Evolutionary conservation across 805 yeast genomes (phyloP), one percentile per base, ranked within the genome.

Genomic region (Lipomyces oligophaga): DNA sequence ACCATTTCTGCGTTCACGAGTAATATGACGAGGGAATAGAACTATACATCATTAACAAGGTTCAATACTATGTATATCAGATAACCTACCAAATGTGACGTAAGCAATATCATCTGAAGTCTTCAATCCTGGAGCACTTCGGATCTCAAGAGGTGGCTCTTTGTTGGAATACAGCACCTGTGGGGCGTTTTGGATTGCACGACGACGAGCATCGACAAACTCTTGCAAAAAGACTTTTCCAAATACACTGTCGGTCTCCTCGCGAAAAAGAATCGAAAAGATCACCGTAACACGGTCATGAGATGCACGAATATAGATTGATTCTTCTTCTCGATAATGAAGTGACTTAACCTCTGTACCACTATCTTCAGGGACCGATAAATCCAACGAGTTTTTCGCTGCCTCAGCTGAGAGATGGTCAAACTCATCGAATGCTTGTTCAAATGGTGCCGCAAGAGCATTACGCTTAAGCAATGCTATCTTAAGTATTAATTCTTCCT

Each of bases 201-300:
- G 85, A 25, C 57, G 39, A 68, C 99, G 80, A 8, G 63, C 62
- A 41, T 59, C 62, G n/a, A 59, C 62, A 36, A 59, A 60, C 39
- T 59, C 63, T 64, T 87, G 96, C 54, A 87, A 71, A 62, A 87
- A 87, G 30, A 87, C 95, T 66, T 83, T 86, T 34, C 95, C 94
- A 58, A 86, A 84, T 43, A 85, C 76, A 64, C 85, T 87, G 68
- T 93, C 99, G 2, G 97, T 93, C 67, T 93, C 97, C 67, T 93
- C 99, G 63, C 85, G 83, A 75, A 93, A 93, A 20, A 87, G 74
- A 3, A 97, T 93, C 39, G 95, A 86, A 69, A 93, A 93, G 38
- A 93, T 84, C 32, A 90, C 97, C 1, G 99, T 93, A 43, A 93
- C 96, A 67, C 99, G 81, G 67, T 93, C 99, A 63, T 83, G 86